These are phyloP conservation scores for Skeletonema menzelii DNA, from an alignment of 108 stramenopile genomes.

Conservation along the genomic window DNA sequence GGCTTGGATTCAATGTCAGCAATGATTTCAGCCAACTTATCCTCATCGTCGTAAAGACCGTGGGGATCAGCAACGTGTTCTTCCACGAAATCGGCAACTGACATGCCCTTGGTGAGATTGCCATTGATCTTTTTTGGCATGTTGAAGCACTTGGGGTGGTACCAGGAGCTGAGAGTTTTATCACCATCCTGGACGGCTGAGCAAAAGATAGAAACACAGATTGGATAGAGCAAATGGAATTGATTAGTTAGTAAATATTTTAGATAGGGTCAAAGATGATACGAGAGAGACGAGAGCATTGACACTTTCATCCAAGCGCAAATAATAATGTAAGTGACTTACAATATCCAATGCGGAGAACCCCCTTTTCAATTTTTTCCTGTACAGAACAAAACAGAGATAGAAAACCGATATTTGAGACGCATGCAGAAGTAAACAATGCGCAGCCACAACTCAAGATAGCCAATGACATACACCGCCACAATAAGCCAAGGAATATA, in stretches of 20 bases:
- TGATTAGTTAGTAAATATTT: no score
- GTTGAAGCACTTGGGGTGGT: conserved; percentile 48
- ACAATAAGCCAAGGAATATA: no score
- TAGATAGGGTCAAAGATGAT: no score
- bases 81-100: conserved; percentile 46
- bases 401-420: background rate
- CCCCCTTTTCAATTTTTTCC: conserved; percentile 54
- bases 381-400: background rate
- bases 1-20: conserved; percentile 22
- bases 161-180: background rate
- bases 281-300: no score
- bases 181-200: background rate
- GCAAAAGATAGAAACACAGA: background rate
- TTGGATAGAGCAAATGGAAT: background rate
- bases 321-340: background rate
- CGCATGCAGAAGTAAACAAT: background rate
- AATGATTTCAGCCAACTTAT: conserved; percentile 29
- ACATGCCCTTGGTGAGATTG: background rate
- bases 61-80: conserved; percentile 42
- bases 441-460: background rate
- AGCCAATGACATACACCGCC: background rate
- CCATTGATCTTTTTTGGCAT: background rate
- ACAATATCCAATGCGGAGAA: conserved; percentile 38
- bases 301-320: no score
- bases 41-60: conserved; percentile 21